Percentiles rank a stretch among this genome's conserved stretches.
Evolutionary conservation across 176 grass and related monocot species (phyloP).

Genomic region (Raddia distichophylla): DNA sequence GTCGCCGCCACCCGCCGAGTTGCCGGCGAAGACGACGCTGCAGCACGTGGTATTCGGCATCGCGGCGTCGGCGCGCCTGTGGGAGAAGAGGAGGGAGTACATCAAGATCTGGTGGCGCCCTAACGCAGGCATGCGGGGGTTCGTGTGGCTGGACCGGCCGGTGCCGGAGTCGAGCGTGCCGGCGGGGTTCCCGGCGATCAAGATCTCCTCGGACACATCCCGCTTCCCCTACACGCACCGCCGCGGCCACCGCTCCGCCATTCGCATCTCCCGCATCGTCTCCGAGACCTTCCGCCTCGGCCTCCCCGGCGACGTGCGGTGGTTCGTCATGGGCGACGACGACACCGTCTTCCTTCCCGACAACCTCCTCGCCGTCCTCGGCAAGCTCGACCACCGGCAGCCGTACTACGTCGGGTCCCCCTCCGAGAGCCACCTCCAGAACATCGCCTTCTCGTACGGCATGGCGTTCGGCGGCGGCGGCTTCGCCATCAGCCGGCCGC

Average conservation of each 20-base stretch:
- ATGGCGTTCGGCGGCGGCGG: conserved; percentile 95
- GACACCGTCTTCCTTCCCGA: conserved; percentile 71
- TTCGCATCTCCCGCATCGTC: conserved; percentile 76
- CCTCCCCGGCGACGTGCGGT: conserved; percentile 52
- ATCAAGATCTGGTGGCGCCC: conserved; percentile 75
- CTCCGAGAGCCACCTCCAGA: conserved; percentile 71
- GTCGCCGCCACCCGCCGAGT: neutral
- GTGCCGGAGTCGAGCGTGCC: conserved; percentile 48
- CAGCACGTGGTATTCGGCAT: conserved; percentile 81
- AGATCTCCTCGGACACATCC: conserved; percentile 60
- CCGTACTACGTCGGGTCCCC: conserved; percentile 75
- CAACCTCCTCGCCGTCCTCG: conserved; percentile 61
- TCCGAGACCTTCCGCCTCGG: conserved; percentile 69
- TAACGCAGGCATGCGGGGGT: conserved; percentile 53
- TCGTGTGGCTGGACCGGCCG: conserved; percentile 62
- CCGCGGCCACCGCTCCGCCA: conserved; percentile 67
- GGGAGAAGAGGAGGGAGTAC: conserved; percentile 74
- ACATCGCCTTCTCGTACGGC: conserved; percentile 86
- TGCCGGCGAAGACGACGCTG: conserved; percentile 44
- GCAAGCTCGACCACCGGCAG: conserved; percentile 64
- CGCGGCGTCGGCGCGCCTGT: conserved; percentile 57
- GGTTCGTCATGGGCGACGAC: conserved; percentile 87
- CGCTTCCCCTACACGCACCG: conserved; percentile 60
- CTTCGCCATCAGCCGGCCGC: conserved; percentile 77
- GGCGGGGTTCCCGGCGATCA: conserved; percentile 50